Conservation (phyloP, 2,329 filamentous ascomycete genomes). For the Aspergillus puulaauensis region DNA sequence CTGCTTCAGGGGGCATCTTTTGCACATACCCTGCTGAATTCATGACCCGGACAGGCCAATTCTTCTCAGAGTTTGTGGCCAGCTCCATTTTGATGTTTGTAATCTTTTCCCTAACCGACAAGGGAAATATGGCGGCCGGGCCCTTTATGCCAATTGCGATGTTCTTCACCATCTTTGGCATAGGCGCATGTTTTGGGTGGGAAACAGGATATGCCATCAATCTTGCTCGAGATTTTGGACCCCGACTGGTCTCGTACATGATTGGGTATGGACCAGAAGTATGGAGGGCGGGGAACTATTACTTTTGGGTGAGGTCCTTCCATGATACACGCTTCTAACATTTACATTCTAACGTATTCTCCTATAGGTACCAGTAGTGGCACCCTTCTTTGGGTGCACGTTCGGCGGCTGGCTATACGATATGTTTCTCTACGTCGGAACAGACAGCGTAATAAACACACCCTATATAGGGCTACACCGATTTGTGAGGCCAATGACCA, state of each 20-base stretch:
- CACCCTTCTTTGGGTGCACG: constrained; percentile 64
- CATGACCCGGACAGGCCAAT: constrained; percentile 65
- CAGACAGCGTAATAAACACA: constrained; percentile 66
- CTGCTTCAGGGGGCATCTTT: constrained; percentile 68
- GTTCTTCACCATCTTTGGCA: constrained; percentile 72
- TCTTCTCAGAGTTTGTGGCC: constrained; percentile 71
- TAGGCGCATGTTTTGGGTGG: constrained; percentile 73
- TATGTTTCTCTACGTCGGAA: constrained; percentile 66
- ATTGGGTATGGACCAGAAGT: constrained; percentile 68
- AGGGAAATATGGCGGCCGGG: constrained; percentile 52
- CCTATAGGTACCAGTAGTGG: constrained; percentile 66
- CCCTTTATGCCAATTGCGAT: constrained; percentile 60
- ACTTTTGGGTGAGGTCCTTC: constrained; percentile 63
- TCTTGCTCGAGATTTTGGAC: constrained; percentile 69
- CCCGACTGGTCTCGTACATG: constrained; percentile 64
- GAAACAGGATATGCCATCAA: constrained; percentile 77
- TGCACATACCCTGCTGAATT: constrained; percentile 66
- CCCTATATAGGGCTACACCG: constrained; percentile 64
- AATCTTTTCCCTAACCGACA: constrained; percentile 65
- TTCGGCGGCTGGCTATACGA: constrained; percentile 69
- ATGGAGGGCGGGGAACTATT: constrained; percentile 67
- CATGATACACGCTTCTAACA: neutral
- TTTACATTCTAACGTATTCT: neutral
- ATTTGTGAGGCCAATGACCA: constrained; percentile 49
- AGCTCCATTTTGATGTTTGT: constrained; percentile 68